phyloP scores from a whole-genome alignment of 805 yeast genomes.

The Yarrowia deformans region DNA sequence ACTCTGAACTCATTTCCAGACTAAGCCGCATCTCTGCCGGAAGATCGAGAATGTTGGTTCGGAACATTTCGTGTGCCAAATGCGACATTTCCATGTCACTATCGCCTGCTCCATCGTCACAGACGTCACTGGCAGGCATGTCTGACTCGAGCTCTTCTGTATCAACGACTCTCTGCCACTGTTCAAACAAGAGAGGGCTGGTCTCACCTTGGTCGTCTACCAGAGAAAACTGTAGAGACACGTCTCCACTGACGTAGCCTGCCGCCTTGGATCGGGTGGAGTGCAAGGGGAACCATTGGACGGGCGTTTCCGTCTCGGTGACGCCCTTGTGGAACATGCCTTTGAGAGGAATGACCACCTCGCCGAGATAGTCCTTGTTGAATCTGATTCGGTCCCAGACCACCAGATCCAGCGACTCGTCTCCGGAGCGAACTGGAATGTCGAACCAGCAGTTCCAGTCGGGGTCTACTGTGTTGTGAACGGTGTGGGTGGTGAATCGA shows the following conservation, averaged over 20 bases:
- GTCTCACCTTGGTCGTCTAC: conserved; percentile 7
- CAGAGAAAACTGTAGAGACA: conserved; percentile 21
- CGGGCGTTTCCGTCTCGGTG: conserved; percentile 7
- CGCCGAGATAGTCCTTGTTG: conserved; percentile 39
- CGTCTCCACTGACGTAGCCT: conserved; percentile 22
- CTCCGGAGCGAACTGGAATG: conserved; percentile 55
- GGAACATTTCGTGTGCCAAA: conserved; percentile 34
- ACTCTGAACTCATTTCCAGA: conserved; percentile 23
- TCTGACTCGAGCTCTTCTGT: conserved; percentile 9
- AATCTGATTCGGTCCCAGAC: conserved; percentile 38
- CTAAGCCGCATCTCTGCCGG: conserved; percentile 19
- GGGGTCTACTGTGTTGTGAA: conserved; percentile 74
- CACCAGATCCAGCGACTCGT: conserved; percentile 46
- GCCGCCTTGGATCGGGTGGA: conserved; percentile 11
- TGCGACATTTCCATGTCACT: conserved; percentile 29
- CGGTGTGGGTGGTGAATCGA: conserved; percentile 58
- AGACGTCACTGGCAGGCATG: conserved; percentile 14
- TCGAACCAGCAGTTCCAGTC: conserved; percentile 74
- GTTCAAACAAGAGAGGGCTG: neutral
- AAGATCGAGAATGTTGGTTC: conserved; percentile 28
- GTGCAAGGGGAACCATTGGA: conserved; percentile 16
- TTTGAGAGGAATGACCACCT: conserved; percentile 18
- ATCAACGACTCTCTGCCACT: neutral
- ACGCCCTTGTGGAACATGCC: conserved; percentile 30
- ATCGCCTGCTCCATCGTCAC: conserved; percentile 11